These are phyloP conservation scores for Darksidea phi DNA, from an alignment of 495 filamentous ascomycete genomes.

Conservation along the genomic window DNA sequence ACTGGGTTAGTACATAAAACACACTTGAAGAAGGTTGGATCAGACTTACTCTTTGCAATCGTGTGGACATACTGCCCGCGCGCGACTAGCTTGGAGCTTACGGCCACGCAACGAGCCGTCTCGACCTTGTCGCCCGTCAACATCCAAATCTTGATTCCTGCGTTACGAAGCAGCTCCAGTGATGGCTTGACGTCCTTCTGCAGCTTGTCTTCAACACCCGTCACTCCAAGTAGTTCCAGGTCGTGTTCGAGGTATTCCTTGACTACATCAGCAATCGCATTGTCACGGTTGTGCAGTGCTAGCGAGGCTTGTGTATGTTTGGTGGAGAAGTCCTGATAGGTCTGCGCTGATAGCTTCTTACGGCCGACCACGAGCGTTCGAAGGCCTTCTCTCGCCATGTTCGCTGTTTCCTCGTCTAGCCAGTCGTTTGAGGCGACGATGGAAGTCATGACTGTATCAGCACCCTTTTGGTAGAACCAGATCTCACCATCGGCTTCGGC, in stretches of 20 bases:
- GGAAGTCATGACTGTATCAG: conserved; percentile 92
- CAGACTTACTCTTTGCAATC: conserved; percentile 63
- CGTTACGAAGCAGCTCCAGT: conserved; percentile 91
- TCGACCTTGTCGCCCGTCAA: conserved; percentile 98
- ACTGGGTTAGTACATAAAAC: conserved; percentile 23
- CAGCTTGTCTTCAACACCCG: conserved; percentile 95
- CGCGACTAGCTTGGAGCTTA: conserved; percentile 90
- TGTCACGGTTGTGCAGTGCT: conserved; percentile 73
- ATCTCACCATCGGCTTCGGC: conserved; percentile 60
- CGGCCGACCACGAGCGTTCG: conserved; percentile 92
- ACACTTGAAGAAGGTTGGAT: background rate
- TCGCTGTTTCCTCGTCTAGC: conserved; percentile 97
- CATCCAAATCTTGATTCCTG: conserved; percentile 99
- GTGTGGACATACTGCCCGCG: conserved; percentile 95
- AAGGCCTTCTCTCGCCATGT: conserved; percentile 96
- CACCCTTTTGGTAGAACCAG: conserved; percentile 99
- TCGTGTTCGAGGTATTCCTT: conserved; percentile 80
- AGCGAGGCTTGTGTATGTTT: conserved; percentile 78
- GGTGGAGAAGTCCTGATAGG: conserved; percentile 75
- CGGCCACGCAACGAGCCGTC: conserved; percentile 93
- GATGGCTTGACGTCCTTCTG: conserved; percentile 94
- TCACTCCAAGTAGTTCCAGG: conserved; percentile 90
- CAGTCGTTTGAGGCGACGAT: conserved; percentile 96
- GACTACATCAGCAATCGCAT: conserved; percentile 74
- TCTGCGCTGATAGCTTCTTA: conserved; percentile 69